A percentile compares a stretch with the other conserved stretches of the same genome.
Conservation (phyloP, 495 filamentous ascomycete genomes). For the Amniculicola lignicola region DNA sequence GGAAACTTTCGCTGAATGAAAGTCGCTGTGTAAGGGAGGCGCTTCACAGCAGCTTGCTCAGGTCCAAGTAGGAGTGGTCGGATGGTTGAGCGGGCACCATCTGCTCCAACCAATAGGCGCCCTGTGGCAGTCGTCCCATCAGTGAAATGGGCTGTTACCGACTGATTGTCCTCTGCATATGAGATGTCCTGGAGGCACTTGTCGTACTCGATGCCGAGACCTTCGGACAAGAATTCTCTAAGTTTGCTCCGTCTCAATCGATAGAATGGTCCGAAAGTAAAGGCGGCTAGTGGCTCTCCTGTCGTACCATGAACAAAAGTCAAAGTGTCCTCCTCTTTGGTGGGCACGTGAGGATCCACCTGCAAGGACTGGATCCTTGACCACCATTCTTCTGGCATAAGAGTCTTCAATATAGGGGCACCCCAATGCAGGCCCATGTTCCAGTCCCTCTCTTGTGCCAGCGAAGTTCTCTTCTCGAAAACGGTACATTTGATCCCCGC, state of each 20-base stretch:
- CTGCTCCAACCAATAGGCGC: constrained; percentile 44
- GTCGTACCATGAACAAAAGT: constrained; percentile 49
- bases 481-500: constrained; percentile 50
- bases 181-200: constrained; percentile 32
- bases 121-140: constrained; percentile 44
- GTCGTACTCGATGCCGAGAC: constrained; percentile 44
- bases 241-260: constrained; percentile 50
- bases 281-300: constrained; percentile 42
- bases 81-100: constrained; percentile 45
- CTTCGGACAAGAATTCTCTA: constrained; percentile 41
- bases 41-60: constrained; percentile 30
- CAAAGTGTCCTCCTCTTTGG: constrained; percentile 39
- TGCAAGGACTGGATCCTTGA: constrained; percentile 43
- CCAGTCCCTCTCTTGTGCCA: constrained; percentile 53
- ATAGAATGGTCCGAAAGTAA: constrained; percentile 43
- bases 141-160: constrained; percentile 42
- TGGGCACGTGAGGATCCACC: constrained; percentile 42
- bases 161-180: constrained; percentile 20
- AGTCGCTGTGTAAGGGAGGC: constrained; percentile 26
- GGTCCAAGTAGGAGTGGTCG: constrained; percentile 43
- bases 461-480: constrained; percentile 48
- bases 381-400: constrained; percentile 42
- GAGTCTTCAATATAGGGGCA: constrained; percentile 41
- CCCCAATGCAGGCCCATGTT: constrained; percentile 58
- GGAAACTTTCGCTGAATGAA: constrained; percentile 28